phyloP scores from a whole-genome alignment of 129 eudicot genomes.

The Flaveria ramosissima region DNA sequence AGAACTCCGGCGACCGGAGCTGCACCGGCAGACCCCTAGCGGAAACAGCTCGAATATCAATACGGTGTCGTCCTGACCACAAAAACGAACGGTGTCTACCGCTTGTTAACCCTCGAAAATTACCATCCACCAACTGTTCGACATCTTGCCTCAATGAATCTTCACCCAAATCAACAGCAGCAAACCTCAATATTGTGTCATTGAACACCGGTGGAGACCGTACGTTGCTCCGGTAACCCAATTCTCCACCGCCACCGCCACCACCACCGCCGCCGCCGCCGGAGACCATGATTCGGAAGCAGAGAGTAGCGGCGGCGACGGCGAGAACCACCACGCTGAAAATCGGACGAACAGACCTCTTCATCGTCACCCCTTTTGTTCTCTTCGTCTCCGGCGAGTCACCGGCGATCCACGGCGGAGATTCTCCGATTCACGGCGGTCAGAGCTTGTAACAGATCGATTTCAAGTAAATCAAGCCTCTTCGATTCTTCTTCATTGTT shows the following conservation, averaged over 20 bases:
- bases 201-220: slow-evolving; percentile 48
- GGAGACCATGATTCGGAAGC: slow-evolving; percentile 45
- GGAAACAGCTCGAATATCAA: slow-evolving; percentile 51
- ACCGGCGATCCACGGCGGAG: slow-evolving; percentile 1
- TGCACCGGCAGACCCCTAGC: slow-evolving; percentile 52
- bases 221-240: background rate
- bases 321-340: slow-evolving; percentile 51
- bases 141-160: slow-evolving; percentile 54
- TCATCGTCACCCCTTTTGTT: slow-evolving; percentile 36
- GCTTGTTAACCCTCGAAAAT: slow-evolving; percentile 36
- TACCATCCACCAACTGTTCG: slow-evolving; percentile 65
- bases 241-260: too few species aligned
- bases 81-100: slow-evolving; percentile 64
- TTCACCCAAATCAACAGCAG: slow-evolving; percentile 62
- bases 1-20: slow-evolving; percentile 70
- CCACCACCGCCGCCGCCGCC: background rate
- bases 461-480: slow-evolving; percentile 33
- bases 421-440: slow-evolving; percentile 17
- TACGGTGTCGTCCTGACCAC: slow-evolving; percentile 48
- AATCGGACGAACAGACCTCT: slow-evolving; percentile 51
- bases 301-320: slow-evolving; percentile 49
- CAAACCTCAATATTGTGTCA: slow-evolving; percentile 58
- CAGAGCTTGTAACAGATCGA: slow-evolving; percentile 26
- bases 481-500: slow-evolving; percentile 43
- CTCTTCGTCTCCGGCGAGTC: slow-evolving; percentile 15